phyloP scores from a whole-genome alignment of 1,284 basidiomycete species.

The Ganoderma lucidum region DNA sequence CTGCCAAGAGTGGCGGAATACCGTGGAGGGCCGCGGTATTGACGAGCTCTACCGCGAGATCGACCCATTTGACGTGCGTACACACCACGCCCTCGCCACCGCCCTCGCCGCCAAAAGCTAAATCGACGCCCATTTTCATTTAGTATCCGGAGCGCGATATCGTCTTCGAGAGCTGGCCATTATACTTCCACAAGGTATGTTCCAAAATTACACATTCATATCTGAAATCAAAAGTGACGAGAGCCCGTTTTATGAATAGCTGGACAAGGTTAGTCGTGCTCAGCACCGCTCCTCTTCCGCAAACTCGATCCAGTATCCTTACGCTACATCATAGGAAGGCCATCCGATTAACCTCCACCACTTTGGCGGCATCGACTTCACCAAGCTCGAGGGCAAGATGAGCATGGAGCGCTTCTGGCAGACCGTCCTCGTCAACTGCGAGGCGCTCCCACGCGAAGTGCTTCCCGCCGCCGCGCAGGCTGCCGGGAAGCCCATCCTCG shows the following conservation, averaged over 20 bases:
- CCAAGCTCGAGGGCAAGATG: constrained; percentile 65
- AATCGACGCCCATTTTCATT: constrained; percentile 6
- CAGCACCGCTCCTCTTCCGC: not conserved
- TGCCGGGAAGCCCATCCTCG: constrained; percentile 57
- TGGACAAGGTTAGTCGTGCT: constrained; percentile 59
- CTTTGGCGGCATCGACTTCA: constrained; percentile 66
- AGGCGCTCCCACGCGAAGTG: constrained; percentile 68
- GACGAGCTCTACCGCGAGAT: constrained; percentile 61
- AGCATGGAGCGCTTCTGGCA: constrained; percentile 71
- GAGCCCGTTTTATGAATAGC: constrained; percentile 44
- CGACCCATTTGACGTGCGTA: constrained; percentile 69
- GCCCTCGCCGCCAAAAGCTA: not conserved
- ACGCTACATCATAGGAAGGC: constrained; percentile 54
- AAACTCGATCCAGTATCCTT: not conserved
- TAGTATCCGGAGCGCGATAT: constrained; percentile 74
- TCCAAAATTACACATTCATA: constrained; percentile 3
- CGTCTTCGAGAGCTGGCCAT: constrained; percentile 77
- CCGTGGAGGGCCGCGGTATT: constrained; percentile 62
- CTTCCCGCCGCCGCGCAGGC: constrained; percentile 67
- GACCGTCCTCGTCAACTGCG: constrained; percentile 66
- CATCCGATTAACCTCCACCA: constrained; percentile 73
- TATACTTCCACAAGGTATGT: constrained; percentile 75
- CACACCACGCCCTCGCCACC: not conserved
- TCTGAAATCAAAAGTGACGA: constrained; percentile 10
- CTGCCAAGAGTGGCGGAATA: constrained; percentile 66